A percentile compares a stretch with the other conserved stretches of the same genome.
phyloP scores from a whole-genome alignment of 352 stramenopile genomes.

The Phytophthora tubulina region DNA sequence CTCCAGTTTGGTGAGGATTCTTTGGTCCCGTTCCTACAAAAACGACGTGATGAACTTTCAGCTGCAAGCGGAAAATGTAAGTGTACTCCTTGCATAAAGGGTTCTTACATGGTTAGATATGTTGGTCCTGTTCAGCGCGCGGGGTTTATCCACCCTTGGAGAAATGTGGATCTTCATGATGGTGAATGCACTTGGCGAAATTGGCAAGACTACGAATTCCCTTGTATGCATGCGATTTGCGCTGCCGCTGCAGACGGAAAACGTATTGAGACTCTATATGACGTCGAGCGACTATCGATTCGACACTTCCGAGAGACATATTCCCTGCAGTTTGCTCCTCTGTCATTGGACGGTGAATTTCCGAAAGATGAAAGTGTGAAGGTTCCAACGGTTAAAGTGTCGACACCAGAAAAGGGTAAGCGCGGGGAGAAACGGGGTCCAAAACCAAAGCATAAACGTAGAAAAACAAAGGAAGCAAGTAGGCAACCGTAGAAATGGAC shows the following conservation, averaged over 20 bases:
- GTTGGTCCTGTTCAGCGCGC: not conserved
- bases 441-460: not conserved
- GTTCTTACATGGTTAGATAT: conserved; percentile 4
- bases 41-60: not conserved
- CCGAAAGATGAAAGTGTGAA: not conserved
- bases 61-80: not conserved
- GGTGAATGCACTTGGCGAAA: not conserved
- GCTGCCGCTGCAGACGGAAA: not conserved
- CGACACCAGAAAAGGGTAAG: not conserved
- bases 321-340: not conserved
- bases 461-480: not conserved
- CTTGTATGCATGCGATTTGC: conserved; percentile 4
- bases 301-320: conserved; percentile 1
- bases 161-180: conserved; percentile 2
- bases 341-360: not conserved
- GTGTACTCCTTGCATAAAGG: not conserved
- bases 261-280: not conserved
- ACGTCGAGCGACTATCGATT: not conserved
- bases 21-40: not conserved
- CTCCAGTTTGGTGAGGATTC: not conserved
- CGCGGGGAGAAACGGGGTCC: not conserved
- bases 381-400: not conserved
- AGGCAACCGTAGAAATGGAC: too few species aligned
- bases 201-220: conserved; percentile 16
- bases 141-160: conserved; percentile 14